These are phyloP conservation scores for Elsinoe necatrix DNA, from an alignment of 2,329 filamentous ascomycete species.

Conservation along the genomic window DNA sequence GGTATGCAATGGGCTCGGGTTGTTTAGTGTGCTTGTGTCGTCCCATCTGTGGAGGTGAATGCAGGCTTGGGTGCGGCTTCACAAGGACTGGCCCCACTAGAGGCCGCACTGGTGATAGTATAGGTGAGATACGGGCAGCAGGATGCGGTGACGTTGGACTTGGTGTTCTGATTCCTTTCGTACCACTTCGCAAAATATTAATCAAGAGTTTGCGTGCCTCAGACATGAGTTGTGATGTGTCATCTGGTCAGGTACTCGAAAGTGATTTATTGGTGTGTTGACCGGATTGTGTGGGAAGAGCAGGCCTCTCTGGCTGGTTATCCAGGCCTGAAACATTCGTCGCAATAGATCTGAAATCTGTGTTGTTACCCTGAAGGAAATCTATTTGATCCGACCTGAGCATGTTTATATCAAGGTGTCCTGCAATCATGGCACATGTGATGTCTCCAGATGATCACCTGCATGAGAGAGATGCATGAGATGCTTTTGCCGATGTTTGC, in stretches of 20 bases:
- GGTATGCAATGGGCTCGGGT: slow-evolving; percentile 21
- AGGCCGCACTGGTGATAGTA: not conserved
- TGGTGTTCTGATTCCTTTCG: not conserved
- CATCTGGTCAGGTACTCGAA: slow-evolving; percentile 18
- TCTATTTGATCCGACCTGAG: too few relatives aligned
- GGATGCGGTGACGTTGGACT: not conserved
- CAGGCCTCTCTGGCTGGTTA: too few relatives aligned
- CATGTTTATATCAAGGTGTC: not conserved
- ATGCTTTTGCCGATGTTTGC: not conserved
- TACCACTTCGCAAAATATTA: slow-evolving; percentile 6
- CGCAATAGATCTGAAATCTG: not conserved
- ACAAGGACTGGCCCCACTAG: slow-evolving; percentile 13
- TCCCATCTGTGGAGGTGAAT: slow-evolving; percentile 20
- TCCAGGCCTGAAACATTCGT: not conserved
- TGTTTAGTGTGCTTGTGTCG: not conserved
- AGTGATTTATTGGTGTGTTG: slow-evolving; percentile 32
- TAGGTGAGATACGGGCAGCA: not conserved
- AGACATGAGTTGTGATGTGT: not conserved
- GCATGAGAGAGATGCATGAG: slow-evolving; percentile 1
- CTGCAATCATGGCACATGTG: not conserved
- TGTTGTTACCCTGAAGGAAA: too few relatives aligned
- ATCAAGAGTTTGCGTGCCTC: slow-evolving; percentile 1
- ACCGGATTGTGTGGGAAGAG: too few relatives aligned
- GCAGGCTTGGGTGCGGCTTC: slow-evolving; percentile 30
- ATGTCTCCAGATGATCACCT: not conserved